Evolutionary conservation across 768 basidiomycete genomes (phyloP).

Genomic region (Phylloporus arenicola): DNA sequence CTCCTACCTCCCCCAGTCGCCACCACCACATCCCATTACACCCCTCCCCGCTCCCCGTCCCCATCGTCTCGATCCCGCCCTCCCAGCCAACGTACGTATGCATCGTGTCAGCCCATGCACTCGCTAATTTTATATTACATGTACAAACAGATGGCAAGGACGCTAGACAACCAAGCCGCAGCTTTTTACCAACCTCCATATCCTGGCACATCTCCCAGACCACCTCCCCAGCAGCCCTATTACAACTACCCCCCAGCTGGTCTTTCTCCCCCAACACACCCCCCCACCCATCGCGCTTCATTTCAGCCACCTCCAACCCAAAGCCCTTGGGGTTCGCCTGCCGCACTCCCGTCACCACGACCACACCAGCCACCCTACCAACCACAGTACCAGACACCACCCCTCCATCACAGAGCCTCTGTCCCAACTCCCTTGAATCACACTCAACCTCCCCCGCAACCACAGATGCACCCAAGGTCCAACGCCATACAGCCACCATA

Average conservation of each 20-base stretch:
- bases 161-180: conserved; percentile 46
- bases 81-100: conserved; percentile 53
- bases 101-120: conserved; percentile 8
- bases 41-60: conserved; percentile 65
- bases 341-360: conserved; percentile 16
- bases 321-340: conserved; percentile 22
- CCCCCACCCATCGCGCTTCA: conserved; percentile 15
- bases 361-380: conserved; percentile 19
- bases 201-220: conserved; percentile 23
- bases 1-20: conserved; percentile 23
- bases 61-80: conserved; percentile 52
- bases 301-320: conserved; percentile 17
- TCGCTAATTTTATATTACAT: conserved; percentile 23
- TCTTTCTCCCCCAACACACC: conserved; percentile 4
- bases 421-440: conserved; percentile 17
- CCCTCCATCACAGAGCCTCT: conserved; percentile 21
- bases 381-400: conserved; percentile 18
- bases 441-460: conserved; percentile 23
- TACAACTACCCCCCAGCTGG: conserved; percentile 15
- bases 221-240: conserved; percentile 17
- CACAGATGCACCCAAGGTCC: conserved; percentile 17
- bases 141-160: conserved; percentile 54
- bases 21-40: conserved; percentile 37
- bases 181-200: conserved; percentile 22
- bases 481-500: conserved; percentile 14